Evolutionary conservation across 2,329 filamentous ascomycete species (phyloP).

Genomic region (Exophiala aquamarina): DNA sequence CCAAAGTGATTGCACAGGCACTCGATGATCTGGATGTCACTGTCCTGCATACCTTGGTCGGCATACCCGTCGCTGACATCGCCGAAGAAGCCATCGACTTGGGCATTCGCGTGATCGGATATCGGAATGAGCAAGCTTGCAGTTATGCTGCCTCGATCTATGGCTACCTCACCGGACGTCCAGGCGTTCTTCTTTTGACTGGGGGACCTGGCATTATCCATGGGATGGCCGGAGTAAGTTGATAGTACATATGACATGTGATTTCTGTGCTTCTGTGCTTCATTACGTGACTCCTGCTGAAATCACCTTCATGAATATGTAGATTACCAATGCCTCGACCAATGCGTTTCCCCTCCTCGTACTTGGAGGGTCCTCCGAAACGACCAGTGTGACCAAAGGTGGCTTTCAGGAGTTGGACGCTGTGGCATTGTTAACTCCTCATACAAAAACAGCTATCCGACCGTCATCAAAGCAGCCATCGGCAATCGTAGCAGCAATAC

Average conservation of each 20-base stretch:
- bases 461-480: conserved; percentile 48
- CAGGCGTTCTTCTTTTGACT: conserved; percentile 59
- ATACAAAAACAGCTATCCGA: conserved; percentile 53
- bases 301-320: no score
- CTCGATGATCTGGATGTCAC: conserved; percentile 50
- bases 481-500: conserved; percentile 42
- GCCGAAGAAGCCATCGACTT: conserved; percentile 57
- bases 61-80: conserved; percentile 58
- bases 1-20: conserved; percentile 49
- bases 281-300: no score
- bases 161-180: conserved; percentile 57
- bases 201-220: conserved; percentile 60
- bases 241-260: conserved; percentile 13
- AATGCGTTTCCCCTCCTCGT: conserved; percentile 58
- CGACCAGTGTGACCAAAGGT: conserved; percentile 52
- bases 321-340: conserved; percentile 52
- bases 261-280: conserved; percentile 7
- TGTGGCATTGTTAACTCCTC: conserved; percentile 52
- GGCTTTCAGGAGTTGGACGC: conserved; percentile 61
- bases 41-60: conserved; percentile 55
- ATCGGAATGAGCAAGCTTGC: conserved; percentile 60
- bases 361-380: conserved; percentile 55
- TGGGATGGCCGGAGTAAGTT: conserved; percentile 55
- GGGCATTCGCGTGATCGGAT: conserved; percentile 59
- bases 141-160: conserved; percentile 60